Evolutionary conservation across 73 alveolate genomes (phyloP).

Genomic region (Uronychia binucleata): DNA sequence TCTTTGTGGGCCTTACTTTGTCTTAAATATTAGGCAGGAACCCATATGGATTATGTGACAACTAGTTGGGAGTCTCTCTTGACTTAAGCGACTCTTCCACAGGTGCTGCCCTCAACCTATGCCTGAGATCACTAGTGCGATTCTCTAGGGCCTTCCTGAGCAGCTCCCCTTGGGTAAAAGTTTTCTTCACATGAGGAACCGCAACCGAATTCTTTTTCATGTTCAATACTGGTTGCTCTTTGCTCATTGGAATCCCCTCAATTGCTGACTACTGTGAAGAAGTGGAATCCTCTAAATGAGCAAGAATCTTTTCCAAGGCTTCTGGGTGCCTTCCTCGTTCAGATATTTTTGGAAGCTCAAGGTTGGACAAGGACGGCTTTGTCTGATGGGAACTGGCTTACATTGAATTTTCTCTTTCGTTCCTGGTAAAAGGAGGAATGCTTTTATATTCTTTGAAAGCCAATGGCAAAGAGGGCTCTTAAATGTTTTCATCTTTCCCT

Average conservation of each 20-base stretch:
- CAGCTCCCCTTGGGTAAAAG: background rate
- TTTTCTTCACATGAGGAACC: background rate
- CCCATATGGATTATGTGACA: background rate
- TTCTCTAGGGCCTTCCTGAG: background rate
- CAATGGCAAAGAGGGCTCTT: background rate
- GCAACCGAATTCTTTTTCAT: background rate
- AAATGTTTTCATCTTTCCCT: background rate
- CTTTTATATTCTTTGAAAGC: background rate
- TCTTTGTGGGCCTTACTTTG: background rate
- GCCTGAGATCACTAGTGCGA: background rate
- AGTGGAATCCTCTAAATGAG: background rate
- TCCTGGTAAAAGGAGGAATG: background rate
- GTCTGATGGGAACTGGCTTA: background rate
- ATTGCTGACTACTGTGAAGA: background rate
- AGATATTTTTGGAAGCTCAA: background rate
- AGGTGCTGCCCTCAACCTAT: background rate
- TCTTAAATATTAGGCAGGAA: background rate
- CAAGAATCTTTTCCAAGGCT: background rate
- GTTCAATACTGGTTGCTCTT: background rate
- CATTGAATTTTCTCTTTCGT: background rate
- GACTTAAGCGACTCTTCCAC: background rate
- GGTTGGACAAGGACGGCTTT: background rate
- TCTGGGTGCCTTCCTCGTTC: background rate
- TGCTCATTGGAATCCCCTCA: background rate
- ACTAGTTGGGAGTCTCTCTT: background rate